A percentile compares a stretch with the other conserved stretches of the same genome.
These are phyloP conservation scores for Thielaviopsis euricoi DNA, from an alignment of 2,329 filamentous ascomycete species.

Conservation along the genomic window DNA sequence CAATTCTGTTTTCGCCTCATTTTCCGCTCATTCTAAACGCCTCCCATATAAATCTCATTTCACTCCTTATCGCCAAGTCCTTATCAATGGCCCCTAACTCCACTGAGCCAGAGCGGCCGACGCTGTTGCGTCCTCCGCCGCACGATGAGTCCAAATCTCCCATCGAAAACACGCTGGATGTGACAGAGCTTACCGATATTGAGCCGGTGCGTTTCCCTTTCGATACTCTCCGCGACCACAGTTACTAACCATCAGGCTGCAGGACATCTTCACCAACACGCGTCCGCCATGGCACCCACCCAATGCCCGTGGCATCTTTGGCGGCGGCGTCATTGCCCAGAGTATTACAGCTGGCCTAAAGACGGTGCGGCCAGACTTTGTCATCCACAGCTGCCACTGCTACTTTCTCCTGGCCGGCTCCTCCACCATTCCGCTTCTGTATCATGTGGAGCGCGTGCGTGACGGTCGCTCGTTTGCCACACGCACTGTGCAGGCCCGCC, in stretches of 20 bases:
- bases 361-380: conserved; percentile 67
- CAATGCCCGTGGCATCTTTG: conserved; percentile 83
- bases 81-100: background rate
- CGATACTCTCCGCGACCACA: background rate
- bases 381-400: conserved; percentile 93
- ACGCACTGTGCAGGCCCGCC: conserved; percentile 85
- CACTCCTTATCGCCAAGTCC: background rate
- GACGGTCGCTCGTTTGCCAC: conserved; percentile 84
- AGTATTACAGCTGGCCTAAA: conserved; percentile 73
- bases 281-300: conserved; percentile 83
- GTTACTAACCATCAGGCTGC: background rate
- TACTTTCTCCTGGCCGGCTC: conserved; percentile 94
- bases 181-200: conserved; percentile 63
- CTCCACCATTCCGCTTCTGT: conserved; percentile 69
- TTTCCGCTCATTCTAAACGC: background rate
- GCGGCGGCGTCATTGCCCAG: conserved; percentile 85
- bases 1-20: background rate
- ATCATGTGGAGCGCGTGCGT: conserved; percentile 86
- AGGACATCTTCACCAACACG: conserved; percentile 92
- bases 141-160: conserved; percentile 54
- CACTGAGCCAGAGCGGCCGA: conserved; percentile 19
- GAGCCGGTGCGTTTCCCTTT: conserved; percentile 46
- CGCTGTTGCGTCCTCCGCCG: conserved; percentile 50
- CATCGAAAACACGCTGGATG: conserved; percentile 80
- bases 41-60: background rate